Conservation (phyloP, 2,329 filamentous ascomycete species). For the Ustulina deusta region DNA sequence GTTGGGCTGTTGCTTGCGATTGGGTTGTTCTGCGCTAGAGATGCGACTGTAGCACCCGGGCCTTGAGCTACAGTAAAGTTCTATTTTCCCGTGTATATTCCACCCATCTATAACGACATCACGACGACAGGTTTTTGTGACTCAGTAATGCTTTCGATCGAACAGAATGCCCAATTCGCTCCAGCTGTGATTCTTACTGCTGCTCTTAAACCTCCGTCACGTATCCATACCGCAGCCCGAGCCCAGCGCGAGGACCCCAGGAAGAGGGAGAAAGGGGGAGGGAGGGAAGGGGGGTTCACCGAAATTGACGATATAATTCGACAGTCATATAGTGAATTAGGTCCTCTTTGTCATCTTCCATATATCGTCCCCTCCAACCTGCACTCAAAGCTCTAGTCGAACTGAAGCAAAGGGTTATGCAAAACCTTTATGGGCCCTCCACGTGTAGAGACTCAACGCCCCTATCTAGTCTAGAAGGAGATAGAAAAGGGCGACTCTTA, state of each 20-base stretch:
- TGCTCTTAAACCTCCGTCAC: background rate
- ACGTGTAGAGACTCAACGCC: background rate
- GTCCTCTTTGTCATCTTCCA: background rate
- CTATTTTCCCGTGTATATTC: background rate
- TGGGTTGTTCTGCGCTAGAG: constrained; percentile 50
- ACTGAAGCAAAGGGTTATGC: background rate
- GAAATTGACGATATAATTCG: background rate
- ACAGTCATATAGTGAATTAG: background rate
- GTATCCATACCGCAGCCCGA: background rate
- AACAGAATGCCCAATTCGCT: background rate
- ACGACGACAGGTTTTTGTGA: background rate
- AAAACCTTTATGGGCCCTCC: background rate
- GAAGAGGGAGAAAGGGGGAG: too few relatives aligned
- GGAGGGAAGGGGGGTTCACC: background rate
- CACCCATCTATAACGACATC: background rate
- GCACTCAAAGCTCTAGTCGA: background rate
- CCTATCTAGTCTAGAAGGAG: background rate
- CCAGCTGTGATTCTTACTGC: background rate
- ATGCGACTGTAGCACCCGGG: constrained; percentile 42
- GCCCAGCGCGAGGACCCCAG: too few relatives aligned
- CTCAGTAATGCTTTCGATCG: background rate
- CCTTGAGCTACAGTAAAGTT: background rate
- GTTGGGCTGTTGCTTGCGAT: constrained; percentile 55
- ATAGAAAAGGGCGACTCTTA: background rate
- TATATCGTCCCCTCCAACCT: background rate